Conservation (phyloP, 1,284 basidiomycete species). For the Puccinia triticina region DNA sequence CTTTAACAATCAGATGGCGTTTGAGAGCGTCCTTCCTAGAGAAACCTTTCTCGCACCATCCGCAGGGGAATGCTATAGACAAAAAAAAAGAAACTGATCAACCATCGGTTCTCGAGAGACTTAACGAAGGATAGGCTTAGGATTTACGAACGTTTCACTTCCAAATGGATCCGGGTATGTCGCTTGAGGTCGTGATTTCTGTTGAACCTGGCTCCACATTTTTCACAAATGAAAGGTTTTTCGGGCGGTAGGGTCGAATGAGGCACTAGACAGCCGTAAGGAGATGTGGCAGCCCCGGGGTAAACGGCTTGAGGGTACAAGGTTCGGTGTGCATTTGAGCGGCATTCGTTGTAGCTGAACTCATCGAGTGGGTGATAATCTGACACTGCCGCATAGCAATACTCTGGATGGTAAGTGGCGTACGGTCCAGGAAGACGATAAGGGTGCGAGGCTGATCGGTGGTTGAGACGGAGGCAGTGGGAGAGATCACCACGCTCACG, state of each 20-base stretch:
- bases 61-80: slow-evolving; percentile 66
- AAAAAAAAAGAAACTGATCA: not conserved
- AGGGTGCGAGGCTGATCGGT: not conserved
- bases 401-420: not conserved
- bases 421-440: not conserved
- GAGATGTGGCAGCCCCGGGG: not conserved
- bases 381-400: not conserved
- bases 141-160: slow-evolving; percentile 58
- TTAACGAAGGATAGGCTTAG: not conserved
- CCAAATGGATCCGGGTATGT: slow-evolving; percentile 65
- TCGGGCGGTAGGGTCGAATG: slow-evolving; percentile 61
- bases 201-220: slow-evolving; percentile 72
- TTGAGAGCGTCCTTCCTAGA: slow-evolving; percentile 75
- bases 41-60: slow-evolving; percentile 66
- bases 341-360: not conserved
- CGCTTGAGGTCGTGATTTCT: slow-evolving; percentile 76
- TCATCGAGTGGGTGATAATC: not conserved
- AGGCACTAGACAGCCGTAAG: not conserved
- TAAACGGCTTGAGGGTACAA: slow-evolving; percentile 25
- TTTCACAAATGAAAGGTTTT: slow-evolving; percentile 64
- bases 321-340: not conserved
- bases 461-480: slow-evolving; percentile 3
- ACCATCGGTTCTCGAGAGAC: not conserved
- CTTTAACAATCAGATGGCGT: slow-evolving; percentile 64
- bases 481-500: not conserved